A percentile compares a stretch with the other conserved stretches of the same genome.
Evolutionary conservation across 2,329 filamentous ascomycete species (phyloP).

Genomic region (Exophiala aquamarina): DNA sequence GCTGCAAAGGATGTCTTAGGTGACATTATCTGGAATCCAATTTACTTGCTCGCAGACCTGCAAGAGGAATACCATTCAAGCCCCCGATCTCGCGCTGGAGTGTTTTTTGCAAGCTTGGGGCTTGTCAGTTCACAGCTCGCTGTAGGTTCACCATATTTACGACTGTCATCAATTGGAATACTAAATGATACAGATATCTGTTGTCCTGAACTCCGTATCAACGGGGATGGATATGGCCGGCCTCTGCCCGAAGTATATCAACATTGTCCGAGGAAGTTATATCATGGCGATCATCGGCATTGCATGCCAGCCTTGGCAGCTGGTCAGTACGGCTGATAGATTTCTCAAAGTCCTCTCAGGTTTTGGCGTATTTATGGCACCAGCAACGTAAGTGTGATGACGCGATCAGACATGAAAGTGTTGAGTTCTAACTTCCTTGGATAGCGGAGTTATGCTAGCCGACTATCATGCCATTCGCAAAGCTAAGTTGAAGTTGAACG

Average conservation of each 20-base stretch:
- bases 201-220: constrained; percentile 50
- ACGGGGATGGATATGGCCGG: constrained; percentile 58
- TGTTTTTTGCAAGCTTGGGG: constrained; percentile 39
- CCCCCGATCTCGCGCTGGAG: constrained; percentile 37
- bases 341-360: constrained; percentile 44
- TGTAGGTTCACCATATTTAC: constrained; percentile 28
- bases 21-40: constrained; percentile 41
- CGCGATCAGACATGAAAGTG: not conserved
- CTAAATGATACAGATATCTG: constrained; percentile 28
- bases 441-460: constrained; percentile 43
- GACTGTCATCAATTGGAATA: constrained; percentile 25
- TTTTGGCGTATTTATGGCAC: constrained; percentile 49
- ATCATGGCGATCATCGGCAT: constrained; percentile 48
- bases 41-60: constrained; percentile 37
- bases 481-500: constrained; percentile 41
- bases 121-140: constrained; percentile 38
- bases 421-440: constrained; percentile 1
- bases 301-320: constrained; percentile 52
- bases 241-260: constrained; percentile 54
- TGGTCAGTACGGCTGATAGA: constrained; percentile 46
- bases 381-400: constrained; percentile 41
- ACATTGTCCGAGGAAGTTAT: constrained; percentile 56
- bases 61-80: constrained; percentile 34
- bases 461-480: constrained; percentile 47
- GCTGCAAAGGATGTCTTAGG: constrained; percentile 32